These are phyloP conservation scores for Coemansia furcata DNA, from an alignment of 192 early-diverging fungal genomes.

Conservation along the genomic window DNA sequence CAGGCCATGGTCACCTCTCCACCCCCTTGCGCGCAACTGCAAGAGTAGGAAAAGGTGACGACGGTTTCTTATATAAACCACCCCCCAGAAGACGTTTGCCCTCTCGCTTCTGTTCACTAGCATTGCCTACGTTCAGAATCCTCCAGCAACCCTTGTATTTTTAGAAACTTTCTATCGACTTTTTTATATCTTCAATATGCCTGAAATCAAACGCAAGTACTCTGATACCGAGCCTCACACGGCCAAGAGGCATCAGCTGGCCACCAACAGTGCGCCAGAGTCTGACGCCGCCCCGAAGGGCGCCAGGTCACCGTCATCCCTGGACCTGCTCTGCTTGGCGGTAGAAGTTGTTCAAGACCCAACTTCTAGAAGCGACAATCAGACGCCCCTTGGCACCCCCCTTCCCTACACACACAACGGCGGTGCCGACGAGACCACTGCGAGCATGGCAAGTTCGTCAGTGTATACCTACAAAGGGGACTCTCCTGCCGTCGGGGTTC, in stretches of 20 bases:
- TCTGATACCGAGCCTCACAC: not conserved
- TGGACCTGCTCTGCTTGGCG: not conserved
- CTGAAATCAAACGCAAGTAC: too few relatives aligned
- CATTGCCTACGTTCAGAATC: not conserved
- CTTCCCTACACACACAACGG: not conserved
- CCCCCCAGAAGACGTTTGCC: not conserved
- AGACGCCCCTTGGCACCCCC: not conserved
- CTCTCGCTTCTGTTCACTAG: not conserved
- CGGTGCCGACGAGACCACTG: not conserved
- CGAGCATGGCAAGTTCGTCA: not conserved
- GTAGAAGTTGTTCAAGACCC: not conserved
- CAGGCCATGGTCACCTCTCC: not conserved
- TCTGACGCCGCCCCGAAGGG: not conserved
- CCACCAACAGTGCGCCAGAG: accelerated
- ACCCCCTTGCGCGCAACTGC: not conserved
- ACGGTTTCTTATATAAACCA: not conserved
- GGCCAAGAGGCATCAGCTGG: not conserved
- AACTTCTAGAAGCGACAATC: not conserved
- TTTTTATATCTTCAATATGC: not conserved
- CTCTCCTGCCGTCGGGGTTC: not conserved
- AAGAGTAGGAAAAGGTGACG: not conserved
- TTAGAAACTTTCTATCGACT: not conserved
- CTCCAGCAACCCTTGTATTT: too few relatives aligned
- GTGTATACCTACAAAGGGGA: not conserved
- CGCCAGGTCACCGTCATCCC: not conserved